Base-by-base conservation (phyloP, 306 rosid genomes). In the Begonia fuchsioides region DNA sequence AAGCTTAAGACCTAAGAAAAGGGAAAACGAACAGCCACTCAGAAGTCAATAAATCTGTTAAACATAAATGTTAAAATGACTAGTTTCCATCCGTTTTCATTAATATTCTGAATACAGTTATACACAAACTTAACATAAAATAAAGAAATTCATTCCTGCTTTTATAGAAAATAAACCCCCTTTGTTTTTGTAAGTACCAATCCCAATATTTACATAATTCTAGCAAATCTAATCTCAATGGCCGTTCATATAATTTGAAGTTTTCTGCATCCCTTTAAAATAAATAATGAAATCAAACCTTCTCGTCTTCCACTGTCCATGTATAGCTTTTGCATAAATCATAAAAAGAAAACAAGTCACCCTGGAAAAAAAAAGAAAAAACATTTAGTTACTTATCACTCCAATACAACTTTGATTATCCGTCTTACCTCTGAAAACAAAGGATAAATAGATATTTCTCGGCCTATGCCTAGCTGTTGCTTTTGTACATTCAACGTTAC, bases 241-340 rank as follows among this genome's bases (percentile, higher is more conserved):
- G 7, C 35, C 35, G 35, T 41, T 41, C 45, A 41, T 2, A 41
- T 41, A 11, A 58, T 17, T 38, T 7, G 46, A 43, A 16, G 8
- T 47, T 43, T 40, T 50, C 46, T 26, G 39, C 17, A 48, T 11
- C 14, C 41, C 47, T 32, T 45, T 47, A 10, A 43, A 19, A 50
- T 32, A 35, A 10, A 9, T 43, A 56, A 57, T 44, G 26, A 35
- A 12, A 17, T 51, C 66, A 32, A 50, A 86, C 96, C 93, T 78
- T 76, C 57, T 76, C 84, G 72, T 88, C 95, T 62, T 78, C 97
- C 50, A 81, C 49, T 53, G 78, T 81, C 97, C 97, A 88, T 58
- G 49, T 82, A 78, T 78, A 88, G 63, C 68, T 73, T 72, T 67
- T 76, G 78, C 97, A 88, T 39, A 78, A 86, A 74, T 84, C 95